These are phyloP conservation scores for Boletus rufocinnamomeus DNA, from an alignment of 768 basidiomycete species.

Conservation along the genomic window DNA sequence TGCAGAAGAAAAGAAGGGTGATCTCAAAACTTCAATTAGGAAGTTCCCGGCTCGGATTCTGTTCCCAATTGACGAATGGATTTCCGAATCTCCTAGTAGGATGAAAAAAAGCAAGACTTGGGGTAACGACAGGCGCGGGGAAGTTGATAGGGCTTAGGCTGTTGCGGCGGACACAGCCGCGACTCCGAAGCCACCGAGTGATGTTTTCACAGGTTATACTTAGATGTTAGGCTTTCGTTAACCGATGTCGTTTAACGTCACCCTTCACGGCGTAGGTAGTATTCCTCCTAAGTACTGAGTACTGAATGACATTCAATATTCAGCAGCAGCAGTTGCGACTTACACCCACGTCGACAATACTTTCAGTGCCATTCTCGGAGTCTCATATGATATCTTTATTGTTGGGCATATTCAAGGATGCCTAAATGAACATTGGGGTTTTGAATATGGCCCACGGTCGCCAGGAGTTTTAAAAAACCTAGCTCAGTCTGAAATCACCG, in stretches of 20 bases:
- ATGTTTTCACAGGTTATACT: conserved; percentile 11
- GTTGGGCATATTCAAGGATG: background rate
- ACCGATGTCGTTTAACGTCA: background rate
- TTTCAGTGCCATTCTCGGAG: background rate
- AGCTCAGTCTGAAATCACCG: too few relatives aligned
- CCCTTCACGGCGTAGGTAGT: too few relatives aligned
- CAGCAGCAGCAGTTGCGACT: too few relatives aligned
- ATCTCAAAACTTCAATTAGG: conserved; percentile 2
- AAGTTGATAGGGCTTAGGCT: background rate
- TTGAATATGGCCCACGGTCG: too few relatives aligned
- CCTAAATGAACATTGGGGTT: too few relatives aligned
- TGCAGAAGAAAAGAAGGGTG: conserved; percentile 3
- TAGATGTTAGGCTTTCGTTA: too few relatives aligned
- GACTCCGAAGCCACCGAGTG: background rate
- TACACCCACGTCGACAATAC: background rate
- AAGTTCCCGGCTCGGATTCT: background rate
- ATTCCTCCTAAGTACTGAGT: too few relatives aligned
- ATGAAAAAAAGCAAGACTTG: background rate
- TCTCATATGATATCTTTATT: background rate
- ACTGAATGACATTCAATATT: too few relatives aligned
- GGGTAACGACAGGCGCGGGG: conserved; percentile 6
- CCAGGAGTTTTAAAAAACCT: too few relatives aligned
- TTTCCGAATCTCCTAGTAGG: conserved; percentile 7
- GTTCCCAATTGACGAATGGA: background rate
- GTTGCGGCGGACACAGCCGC: background rate